These are phyloP conservation scores for Fusarium sp. DNA, from an alignment of 2,329 filamentous ascomycete genomes.

Conservation along the genomic window DNA sequence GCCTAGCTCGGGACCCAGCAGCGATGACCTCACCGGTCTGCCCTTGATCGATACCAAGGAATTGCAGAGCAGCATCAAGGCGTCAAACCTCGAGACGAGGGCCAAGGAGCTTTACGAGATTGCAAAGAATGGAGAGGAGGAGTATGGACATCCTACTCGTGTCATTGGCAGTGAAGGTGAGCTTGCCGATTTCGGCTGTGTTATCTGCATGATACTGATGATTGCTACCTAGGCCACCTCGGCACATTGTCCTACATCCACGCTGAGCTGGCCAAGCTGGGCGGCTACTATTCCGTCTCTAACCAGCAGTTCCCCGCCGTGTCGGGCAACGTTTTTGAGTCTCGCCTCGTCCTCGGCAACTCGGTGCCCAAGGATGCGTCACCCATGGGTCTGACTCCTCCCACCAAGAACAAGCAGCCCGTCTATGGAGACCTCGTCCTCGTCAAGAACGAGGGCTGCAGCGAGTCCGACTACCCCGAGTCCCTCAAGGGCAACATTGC, in stretches of 20 bases:
- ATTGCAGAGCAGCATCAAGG: slow-evolving; percentile 68
- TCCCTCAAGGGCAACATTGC: slow-evolving; percentile 73
- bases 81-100: slow-evolving; percentile 67
- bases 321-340: slow-evolving; percentile 70
- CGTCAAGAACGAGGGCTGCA: slow-evolving; percentile 73
- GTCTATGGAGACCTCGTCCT: slow-evolving; percentile 71
- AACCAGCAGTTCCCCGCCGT: slow-evolving; percentile 74
- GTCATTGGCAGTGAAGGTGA: slow-evolving; percentile 76
- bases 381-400: slow-evolving; percentile 75
- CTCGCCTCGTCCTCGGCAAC: slow-evolving; percentile 66
- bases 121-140: slow-evolving; percentile 67
- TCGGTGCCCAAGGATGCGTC: slow-evolving; percentile 61
- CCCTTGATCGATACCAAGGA: slow-evolving; percentile 64
- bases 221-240: slow-evolving; percentile 67
- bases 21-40: slow-evolving; percentile 42
- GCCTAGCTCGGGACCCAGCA: slow-evolving; percentile 20
- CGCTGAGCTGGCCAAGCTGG: slow-evolving; percentile 63
- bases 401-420: slow-evolving; percentile 69
- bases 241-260: slow-evolving; percentile 74
- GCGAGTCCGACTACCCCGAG: slow-evolving; percentile 71
- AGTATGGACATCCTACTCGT: slow-evolving; percentile 76
- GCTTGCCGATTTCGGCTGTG: slow-evolving; percentile 21
- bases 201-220: slow-evolving; percentile 20
- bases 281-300: slow-evolving; percentile 71
- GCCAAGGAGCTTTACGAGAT: slow-evolving; percentile 72